A percentile compares a stretch with the other conserved stretches of the same genome.
phyloP scores from a whole-genome alignment of 140 eudicot species.

The Stevia rebaudiana region DNA sequence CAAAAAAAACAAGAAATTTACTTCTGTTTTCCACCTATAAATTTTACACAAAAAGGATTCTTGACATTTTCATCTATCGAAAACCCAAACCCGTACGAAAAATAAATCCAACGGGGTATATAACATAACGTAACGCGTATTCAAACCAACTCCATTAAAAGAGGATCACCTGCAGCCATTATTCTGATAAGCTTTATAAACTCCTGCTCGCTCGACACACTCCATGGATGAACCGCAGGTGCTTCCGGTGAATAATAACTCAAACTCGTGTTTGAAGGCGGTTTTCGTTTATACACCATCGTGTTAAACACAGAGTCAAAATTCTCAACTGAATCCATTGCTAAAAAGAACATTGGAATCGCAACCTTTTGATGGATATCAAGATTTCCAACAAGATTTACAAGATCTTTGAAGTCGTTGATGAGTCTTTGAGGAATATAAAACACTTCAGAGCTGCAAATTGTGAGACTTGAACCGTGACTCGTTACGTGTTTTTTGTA shows the following conservation, averaged over 20 bases:
- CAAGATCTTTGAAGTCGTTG: constrained; percentile 72
- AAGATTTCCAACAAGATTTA: constrained; percentile 63
- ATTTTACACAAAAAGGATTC: constrained; percentile 34
- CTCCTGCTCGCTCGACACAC: constrained; percentile 80
- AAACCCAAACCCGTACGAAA: constrained; percentile 30
- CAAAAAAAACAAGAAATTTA: constrained; percentile 5
- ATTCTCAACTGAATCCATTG: constrained; percentile 74
- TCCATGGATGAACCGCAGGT: constrained; percentile 92
- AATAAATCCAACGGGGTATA: constrained; percentile 14
- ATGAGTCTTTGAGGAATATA: constrained; percentile 71
- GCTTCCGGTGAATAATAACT: constrained; percentile 75
- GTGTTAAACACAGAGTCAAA: constrained; percentile 66
- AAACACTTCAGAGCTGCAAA: constrained; percentile 89
- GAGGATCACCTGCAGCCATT: constrained; percentile 98
- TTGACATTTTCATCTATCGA: constrained; percentile 29
- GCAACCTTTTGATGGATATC: constrained; percentile 94
- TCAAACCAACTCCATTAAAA: constrained; percentile 93
- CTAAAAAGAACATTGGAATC: constrained; percentile 72
- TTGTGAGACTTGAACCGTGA: constrained; percentile 37
- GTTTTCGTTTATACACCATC: constrained; percentile 63
- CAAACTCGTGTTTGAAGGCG: constrained; percentile 44
- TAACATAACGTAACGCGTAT: neutral
- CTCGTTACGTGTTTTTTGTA: constrained; percentile 56
- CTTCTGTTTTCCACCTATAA: constrained; percentile 34
- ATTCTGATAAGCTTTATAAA: constrained; percentile 82